phyloP scores from a whole-genome alignment of 1,139 yeast species.

The Casaregolazyma lundiana region DNA sequence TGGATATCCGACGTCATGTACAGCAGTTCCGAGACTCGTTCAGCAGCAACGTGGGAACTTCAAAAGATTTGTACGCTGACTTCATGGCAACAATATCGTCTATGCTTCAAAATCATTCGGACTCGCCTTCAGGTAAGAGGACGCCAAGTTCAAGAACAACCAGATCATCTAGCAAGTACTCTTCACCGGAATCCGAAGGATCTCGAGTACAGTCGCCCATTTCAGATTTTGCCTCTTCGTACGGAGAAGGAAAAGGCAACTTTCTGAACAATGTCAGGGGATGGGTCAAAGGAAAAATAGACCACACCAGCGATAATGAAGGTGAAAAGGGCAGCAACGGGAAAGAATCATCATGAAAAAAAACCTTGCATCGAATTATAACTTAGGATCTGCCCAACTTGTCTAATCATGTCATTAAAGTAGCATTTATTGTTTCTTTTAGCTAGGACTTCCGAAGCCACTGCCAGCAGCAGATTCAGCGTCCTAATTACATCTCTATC shows the following conservation, averaged over 20 bases:
- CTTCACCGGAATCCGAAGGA: constrained; percentile 7
- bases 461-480: constrained; percentile 42
- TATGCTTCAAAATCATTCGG: constrained; percentile 18
- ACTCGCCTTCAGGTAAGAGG: neutral
- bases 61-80: constrained; percentile 79
- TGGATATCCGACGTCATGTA: constrained; percentile 87
- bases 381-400: neutral
- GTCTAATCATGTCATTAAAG: neutral
- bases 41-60: constrained; percentile 67
- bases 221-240: constrained; percentile 60
- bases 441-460: constrained; percentile 18
- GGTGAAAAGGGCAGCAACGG: constrained; percentile 7
- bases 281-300: constrained; percentile 53
- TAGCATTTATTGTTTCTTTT: neutral
- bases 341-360: neutral
- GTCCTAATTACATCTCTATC: neutral
- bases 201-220: constrained; percentile 45
- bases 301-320: constrained; percentile 11
- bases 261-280: constrained; percentile 49
- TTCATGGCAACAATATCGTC: constrained; percentile 48
- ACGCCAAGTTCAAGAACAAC: neutral
- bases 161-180: neutral
- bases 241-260: constrained; percentile 50
- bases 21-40: constrained; percentile 83
- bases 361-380: neutral